Percentiles rank a stretch among this genome's conserved stretches.
Conservation (phyloP, 768 basidiomycete species). For the Naganishia vishniacii region DNA sequence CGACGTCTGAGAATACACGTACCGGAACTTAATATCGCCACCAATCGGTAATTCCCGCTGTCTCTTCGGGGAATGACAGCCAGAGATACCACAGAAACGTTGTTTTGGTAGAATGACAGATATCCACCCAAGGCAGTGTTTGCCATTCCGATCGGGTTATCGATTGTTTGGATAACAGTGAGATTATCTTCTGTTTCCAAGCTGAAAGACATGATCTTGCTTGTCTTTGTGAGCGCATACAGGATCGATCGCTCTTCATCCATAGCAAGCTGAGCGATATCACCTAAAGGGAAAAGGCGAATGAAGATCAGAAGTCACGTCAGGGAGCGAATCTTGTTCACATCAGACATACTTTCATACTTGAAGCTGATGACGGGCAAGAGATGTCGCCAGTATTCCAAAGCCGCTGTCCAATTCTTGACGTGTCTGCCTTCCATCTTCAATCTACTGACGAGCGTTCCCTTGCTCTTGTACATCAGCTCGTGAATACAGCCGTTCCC, state of each 20-base stretch:
- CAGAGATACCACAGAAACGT: constrained; percentile 1
- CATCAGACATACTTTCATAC: neutral
- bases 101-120: constrained; percentile 8
- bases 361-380: constrained; percentile 9
- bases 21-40: constrained; percentile 16
- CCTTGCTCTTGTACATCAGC: constrained; percentile 78
- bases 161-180: constrained; percentile 9
- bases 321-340: neutral
- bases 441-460: constrained; percentile 70
- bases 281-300: constrained; percentile 54
- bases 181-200: constrained; percentile 5
- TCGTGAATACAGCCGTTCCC: constrained; percentile 85
- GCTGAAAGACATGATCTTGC: constrained; percentile 51
- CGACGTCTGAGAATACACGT: neutral
- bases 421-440: constrained; percentile 18
- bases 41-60: constrained; percentile 11
- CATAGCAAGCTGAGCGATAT: constrained; percentile 62
- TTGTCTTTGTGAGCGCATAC: constrained; percentile 67
- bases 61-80: constrained; percentile 10
- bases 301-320: neutral
- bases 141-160: constrained; percentile 14
- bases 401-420: constrained; percentile 21
- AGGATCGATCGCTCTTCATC: constrained; percentile 67
- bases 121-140: constrained; percentile 8
- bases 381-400: constrained; percentile 20